Base-by-base conservation (phyloP, 176 grass and related monocot species). In the Elymus sibiricus region DNA sequence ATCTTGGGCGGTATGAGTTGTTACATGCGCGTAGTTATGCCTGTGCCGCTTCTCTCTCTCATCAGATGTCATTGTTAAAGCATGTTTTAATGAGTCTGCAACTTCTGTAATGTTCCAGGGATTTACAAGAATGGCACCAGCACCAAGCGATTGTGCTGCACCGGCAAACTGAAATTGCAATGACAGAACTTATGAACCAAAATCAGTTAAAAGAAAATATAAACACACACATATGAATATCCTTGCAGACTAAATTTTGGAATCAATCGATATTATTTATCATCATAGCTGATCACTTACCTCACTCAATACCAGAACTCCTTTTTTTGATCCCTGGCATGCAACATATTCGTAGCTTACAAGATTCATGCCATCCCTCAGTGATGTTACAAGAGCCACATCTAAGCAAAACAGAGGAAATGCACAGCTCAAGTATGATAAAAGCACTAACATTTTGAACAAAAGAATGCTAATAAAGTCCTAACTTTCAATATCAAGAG, bases 331-430 rank as follows among this genome's bases (percentile, higher is more conserved):
- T 63, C 94, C 97, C 72, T 98, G 97, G 89, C 97, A 98, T 68
- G 97, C 94, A 84, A 98, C 97, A 70, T 94, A 98, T 77, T 98
- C 97, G 76, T 98, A 98, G 94, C 97, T 98, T 71, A 98, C 97
- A 89, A 98, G 97, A 84, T 98, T 98, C 97, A 98, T 98, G 14
- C 97, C 97, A 84, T 98, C 97, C 88, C 97, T 90, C 81, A 98
- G 83, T 49, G 97, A 98, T 79, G 97, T 98, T 89, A 98, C 97
- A 82, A 98, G 92, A 84, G 97, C 86, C 79, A 98, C 97, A 94
- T 98, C 97, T 98, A 31, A 90, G 68, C 9, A 82, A 79, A 74
- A 79, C 26, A 72, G 73, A 55, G 78, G 65, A 83, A 88, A 80
- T 34, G 77, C 35, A 71, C 38, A 43, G 8, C 44, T 79, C 39